These are phyloP conservation scores for Heterobasidion parviporum DNA, from an alignment of 1,284 basidiomycete species.

Conservation along the genomic window DNA sequence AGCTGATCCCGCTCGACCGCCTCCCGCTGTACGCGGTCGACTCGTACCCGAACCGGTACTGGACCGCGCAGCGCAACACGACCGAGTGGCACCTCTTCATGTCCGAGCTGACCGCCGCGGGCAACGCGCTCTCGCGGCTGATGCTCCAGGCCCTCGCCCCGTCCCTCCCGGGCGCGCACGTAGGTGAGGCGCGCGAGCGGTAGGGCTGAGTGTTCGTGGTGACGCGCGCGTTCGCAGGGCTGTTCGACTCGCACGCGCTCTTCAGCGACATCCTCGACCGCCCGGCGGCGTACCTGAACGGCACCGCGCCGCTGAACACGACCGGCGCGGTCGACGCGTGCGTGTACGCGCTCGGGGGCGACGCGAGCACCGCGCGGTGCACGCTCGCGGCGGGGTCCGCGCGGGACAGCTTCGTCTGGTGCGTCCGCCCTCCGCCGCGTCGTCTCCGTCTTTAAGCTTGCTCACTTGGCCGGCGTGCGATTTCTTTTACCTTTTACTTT, in stretches of 20 bases:
- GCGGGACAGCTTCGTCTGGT: conserved; percentile 49
- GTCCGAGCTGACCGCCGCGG: conserved; percentile 24
- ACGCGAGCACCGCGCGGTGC: conserved; percentile 23
- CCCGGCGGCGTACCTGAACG: conserved; percentile 45
- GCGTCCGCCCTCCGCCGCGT: conserved; percentile 12
- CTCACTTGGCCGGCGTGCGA: no score
- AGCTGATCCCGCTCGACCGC: conserved; percentile 11
- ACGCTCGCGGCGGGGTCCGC: conserved; percentile 33
- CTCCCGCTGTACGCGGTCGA: conserved; percentile 25
- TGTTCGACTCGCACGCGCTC: conserved; percentile 45
- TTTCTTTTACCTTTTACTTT: background rate
- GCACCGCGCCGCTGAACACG: conserved; percentile 47
- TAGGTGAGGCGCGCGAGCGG: conserved; percentile 18
- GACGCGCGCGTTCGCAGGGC: conserved; percentile 20
- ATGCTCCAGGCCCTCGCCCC: conserved; percentile 23
- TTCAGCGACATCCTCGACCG: conserved; percentile 45
- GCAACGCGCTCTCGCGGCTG: conserved; percentile 26
- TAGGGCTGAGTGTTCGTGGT: background rate
- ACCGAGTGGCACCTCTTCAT: conserved; percentile 32
- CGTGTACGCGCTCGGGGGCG: conserved; percentile 30
- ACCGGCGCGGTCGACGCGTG: conserved; percentile 40
- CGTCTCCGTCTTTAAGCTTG: no score
- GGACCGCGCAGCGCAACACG: conserved; percentile 25
- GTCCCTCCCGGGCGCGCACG: conserved; percentile 25
- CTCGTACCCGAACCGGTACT: conserved; percentile 28